These are phyloP conservation scores for Wickerhamiella domercqiae DNA, from an alignment of 805 yeast genomes.

Conservation along the genomic window DNA sequence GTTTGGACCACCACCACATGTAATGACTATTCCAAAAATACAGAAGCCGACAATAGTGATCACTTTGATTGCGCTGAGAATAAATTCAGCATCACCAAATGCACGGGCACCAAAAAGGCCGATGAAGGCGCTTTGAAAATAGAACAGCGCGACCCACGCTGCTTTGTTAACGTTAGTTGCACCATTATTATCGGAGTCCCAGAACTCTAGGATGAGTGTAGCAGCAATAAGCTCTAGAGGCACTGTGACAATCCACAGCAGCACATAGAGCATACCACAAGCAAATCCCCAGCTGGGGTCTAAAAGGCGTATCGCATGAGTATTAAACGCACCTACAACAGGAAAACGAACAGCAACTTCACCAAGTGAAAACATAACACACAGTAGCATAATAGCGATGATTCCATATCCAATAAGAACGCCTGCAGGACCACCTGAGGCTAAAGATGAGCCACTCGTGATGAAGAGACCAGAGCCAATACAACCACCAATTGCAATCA, in stretches of 20 bases:
- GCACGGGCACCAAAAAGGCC: slow-evolving; percentile 43
- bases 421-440: slow-evolving; percentile 45
- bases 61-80: slow-evolving; percentile 42
- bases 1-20: slow-evolving; percentile 42
- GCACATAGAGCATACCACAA: slow-evolving; percentile 54
- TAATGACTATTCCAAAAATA: slow-evolving; percentile 40
- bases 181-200: slow-evolving; percentile 32
- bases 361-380: slow-evolving; percentile 51
- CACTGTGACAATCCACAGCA: slow-evolving; percentile 48
- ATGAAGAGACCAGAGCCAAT: slow-evolving; percentile 65
- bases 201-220: slow-evolving; percentile 38
- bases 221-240: slow-evolving; percentile 57
- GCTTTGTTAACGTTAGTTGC: slow-evolving; percentile 34
- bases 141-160: slow-evolving; percentile 42
- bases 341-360: slow-evolving; percentile 57
- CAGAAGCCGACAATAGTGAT: slow-evolving; percentile 46
- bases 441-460: slow-evolving; percentile 47
- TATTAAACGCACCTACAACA: slow-evolving; percentile 46
- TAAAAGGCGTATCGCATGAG: slow-evolving; percentile 44
- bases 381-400: slow-evolving; percentile 49
- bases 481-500: slow-evolving; percentile 64
- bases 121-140: slow-evolving; percentile 31
- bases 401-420: slow-evolving; percentile 40
- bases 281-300: slow-evolving; percentile 60
- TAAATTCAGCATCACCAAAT: slow-evolving; percentile 54